Base-by-base conservation (phyloP, 2,329 filamentous ascomycete species). In the Thyridium curvatum region DNA sequence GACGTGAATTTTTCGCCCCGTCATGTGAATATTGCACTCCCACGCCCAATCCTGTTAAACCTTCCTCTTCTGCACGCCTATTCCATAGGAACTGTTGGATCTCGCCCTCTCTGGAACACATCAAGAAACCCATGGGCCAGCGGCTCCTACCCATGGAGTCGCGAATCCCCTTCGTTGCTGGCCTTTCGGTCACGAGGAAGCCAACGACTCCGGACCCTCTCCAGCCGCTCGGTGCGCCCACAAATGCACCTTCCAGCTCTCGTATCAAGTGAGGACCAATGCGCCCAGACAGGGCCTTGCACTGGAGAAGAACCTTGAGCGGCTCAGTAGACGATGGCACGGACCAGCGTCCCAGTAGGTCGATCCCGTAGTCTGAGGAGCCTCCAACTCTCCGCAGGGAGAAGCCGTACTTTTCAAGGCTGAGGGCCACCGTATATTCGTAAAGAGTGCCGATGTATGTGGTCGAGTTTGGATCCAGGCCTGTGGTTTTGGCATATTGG, bases 201-300 rank as follows among this genome's bases (percentile, higher is more conserved):
- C 79, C 90, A 28, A 95, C 57, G 6, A 85, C 79, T 12, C 74
- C 71, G 2, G 67, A 57, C 0, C 74, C 77, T 38, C 79, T 69
- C 85, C 86, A 94, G 1, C 82, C 83, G 0, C 72, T 64, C 1
- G 88, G 89, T 7, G 86, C 84, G 12, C 79, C 81, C 2, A 72
- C 71, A 52, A 93, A 84, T 0, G 87, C 78, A 4, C 91, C 91
- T 54, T 88, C 85, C 3, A 91, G 71, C 62, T 91, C 86, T n/a
- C 86, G 75, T 8, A 87, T 63, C 34, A 79, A 65, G 26, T 70
- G 63, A 1, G 86, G 85, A 0, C 76, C 68, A 12, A 69, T 58
- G 34, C 67, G 65, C 41, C 65, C 62, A 14, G 65, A 55, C 12
- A 73, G 66, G 1, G 71, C 75, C 58, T 91, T 93, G 69, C 86